A percentile compares a stretch with the other conserved stretches of the same genome.
Conservation (phyloP, 352 stramenopile genomes). For the Pythium vanterpoolii region DNA sequence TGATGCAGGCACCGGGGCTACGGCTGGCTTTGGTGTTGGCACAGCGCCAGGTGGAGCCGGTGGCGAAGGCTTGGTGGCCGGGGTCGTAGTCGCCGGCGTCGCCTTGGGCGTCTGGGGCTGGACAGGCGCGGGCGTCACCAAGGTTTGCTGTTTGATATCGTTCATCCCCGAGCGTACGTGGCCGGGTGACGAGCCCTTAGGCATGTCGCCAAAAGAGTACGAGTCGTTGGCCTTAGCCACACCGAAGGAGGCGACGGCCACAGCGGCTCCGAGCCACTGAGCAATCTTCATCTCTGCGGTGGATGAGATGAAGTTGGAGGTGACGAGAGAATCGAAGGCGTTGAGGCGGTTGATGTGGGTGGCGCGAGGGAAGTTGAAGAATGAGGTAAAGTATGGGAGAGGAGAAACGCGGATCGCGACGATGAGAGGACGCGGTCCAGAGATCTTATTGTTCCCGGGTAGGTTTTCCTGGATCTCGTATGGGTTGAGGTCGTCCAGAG, state of each 20-base stretch:
- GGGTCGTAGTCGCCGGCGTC: background rate
- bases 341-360: background rate
- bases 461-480: background rate
- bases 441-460: background rate
- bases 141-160: conserved; percentile 3
- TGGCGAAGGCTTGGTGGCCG: background rate
- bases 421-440: background rate
- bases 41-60: background rate
- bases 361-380: conserved; percentile 22
- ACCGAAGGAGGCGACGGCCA: conserved; percentile 1
- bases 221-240: conserved; percentile 2
- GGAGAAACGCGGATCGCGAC: background rate
- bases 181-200: background rate
- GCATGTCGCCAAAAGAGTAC: conserved; percentile 7
- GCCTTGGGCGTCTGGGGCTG: background rate
- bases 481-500: background rate
- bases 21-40: background rate
- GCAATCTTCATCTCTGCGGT: conserved; percentile 15
- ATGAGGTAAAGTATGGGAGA: background rate
- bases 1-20: background rate
- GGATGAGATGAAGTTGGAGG: background rate
- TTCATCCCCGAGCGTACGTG: conserved; percentile 5
- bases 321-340: background rate
- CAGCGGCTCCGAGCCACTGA: conserved; percentile 17
- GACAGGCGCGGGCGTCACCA: background rate